These are phyloP conservation scores for Betula pendula DNA, from an alignment of 306 rosid species.

Conservation along the genomic window DNA sequence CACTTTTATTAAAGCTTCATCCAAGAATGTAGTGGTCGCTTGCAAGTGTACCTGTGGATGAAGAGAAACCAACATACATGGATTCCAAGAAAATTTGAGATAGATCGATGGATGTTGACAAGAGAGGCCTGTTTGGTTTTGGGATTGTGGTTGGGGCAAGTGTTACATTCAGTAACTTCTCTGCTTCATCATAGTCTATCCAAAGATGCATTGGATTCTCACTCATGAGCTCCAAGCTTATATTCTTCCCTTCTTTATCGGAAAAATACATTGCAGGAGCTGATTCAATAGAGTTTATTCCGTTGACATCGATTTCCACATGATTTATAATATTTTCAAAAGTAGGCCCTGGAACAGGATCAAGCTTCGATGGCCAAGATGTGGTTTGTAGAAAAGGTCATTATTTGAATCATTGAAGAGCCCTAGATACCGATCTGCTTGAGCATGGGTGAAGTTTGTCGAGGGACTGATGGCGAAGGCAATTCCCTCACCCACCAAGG, in stretches of 20 bases:
- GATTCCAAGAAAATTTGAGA: neutral
- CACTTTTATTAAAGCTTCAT: slow-evolving; percentile 37
- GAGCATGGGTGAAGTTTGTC: neutral
- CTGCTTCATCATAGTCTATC: neutral
- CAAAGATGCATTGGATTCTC: slow-evolving; percentile 27
- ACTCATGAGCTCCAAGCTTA: slow-evolving; percentile 18
- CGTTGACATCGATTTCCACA: slow-evolving; percentile 36
- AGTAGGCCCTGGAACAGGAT: slow-evolving; percentile 9
- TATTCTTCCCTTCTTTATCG: neutral
- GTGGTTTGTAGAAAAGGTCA: slow-evolving; percentile 11
- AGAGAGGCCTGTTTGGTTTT: slow-evolving; percentile 29
- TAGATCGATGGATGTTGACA: slow-evolving; percentile 1
- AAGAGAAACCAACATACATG: slow-evolving; percentile 42
- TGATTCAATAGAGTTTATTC: slow-evolving; percentile 7
- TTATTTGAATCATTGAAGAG: slow-evolving; percentile 23
- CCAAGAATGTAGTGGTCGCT: slow-evolving; percentile 33
- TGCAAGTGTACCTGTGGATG: slow-evolving; percentile 24
- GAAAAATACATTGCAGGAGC: slow-evolving; percentile 9
- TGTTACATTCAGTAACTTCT: slow-evolving; percentile 22
- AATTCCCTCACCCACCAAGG: slow-evolving; percentile 21
- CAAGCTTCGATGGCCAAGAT: slow-evolving; percentile 40
- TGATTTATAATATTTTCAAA: slow-evolving; percentile 27
- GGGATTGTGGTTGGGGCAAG: slow-evolving; percentile 6
- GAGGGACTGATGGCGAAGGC: slow-evolving; percentile 31
- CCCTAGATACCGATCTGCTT: slow-evolving; percentile 22